A percentile compares a stretch with the other conserved stretches of the same genome.
Conservation (phyloP, 345 rosid species). For the Salix udensis region DNA sequence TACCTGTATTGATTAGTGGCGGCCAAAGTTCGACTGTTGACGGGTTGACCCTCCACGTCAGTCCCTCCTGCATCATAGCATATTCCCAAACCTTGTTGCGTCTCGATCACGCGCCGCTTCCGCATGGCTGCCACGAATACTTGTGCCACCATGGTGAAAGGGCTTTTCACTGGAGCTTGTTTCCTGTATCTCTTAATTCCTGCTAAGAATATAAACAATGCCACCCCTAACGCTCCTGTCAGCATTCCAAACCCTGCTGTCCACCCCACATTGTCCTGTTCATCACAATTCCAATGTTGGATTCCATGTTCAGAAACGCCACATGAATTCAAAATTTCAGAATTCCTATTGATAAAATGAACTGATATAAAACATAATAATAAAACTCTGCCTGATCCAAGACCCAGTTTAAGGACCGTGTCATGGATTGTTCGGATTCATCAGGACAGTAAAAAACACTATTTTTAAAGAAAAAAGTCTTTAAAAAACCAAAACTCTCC, state of each 20-base stretch:
- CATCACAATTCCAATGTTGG: neutral
- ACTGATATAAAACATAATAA: neutral
- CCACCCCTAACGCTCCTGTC: constrained; percentile 45
- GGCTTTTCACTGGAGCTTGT: constrained; percentile 63
- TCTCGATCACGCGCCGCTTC: constrained; percentile 55
- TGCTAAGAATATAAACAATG: constrained; percentile 42
- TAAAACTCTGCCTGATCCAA: too few species aligned
- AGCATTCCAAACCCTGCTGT: constrained; percentile 53
- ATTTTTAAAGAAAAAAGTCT: too few species aligned
- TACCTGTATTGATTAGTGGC: constrained; percentile 68
- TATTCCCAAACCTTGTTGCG: constrained; percentile 30
- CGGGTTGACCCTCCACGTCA: constrained; percentile 11
- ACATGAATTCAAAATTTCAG: neutral
- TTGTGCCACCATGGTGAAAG: constrained; percentile 57
- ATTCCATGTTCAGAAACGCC: too few species aligned
- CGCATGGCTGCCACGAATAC: constrained; percentile 61
- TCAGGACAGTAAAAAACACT: too few species aligned
- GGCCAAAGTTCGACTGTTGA: constrained; percentile 22
- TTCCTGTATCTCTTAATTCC: constrained; percentile 57
- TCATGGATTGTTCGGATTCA: too few species aligned
- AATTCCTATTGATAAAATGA: neutral
- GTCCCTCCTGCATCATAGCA: constrained; percentile 21
- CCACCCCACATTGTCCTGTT: constrained; percentile 81
- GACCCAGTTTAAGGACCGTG: too few species aligned
- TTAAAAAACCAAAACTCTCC: too few species aligned